Percentiles rank a stretch among this genome's conserved stretches.
These are phyloP conservation scores for Diaporthe batatas DNA, from an alignment of 2,329 filamentous ascomycete species.

Conservation along the genomic window DNA sequence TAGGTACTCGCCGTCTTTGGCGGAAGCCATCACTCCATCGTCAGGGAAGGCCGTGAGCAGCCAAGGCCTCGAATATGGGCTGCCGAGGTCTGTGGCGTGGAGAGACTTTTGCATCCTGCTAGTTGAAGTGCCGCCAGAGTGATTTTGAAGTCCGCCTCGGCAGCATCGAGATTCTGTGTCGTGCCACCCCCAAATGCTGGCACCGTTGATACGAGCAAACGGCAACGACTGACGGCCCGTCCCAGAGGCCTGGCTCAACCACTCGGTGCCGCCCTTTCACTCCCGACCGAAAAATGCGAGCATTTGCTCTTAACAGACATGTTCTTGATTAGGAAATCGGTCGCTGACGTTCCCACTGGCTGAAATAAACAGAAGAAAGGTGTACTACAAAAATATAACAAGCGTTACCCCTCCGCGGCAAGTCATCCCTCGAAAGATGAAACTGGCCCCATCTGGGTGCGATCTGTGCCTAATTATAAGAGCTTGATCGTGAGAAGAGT, in stretches of 20 bases:
- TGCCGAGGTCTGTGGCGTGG: conserved; percentile 1
- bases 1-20: background rate
- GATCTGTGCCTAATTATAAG: conserved; percentile 27
- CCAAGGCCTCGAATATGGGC: conserved; percentile 1
- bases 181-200: conserved; percentile 25
- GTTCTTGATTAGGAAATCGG: background rate
- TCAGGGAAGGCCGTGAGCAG: background rate
- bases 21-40: background rate
- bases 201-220: conserved; percentile 16
- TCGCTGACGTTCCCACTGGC: background rate
- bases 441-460: conserved; percentile 16
- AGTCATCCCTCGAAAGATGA: conserved; percentile 2
- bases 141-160: conserved; percentile 20
- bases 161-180: conserved; percentile 10
- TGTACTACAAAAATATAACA: conserved; percentile 6
- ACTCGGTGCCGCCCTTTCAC: background rate
- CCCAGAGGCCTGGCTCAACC: background rate
- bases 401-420: background rate
- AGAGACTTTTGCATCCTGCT: conserved; percentile 1
- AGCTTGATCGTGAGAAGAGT: conserved; percentile 12
- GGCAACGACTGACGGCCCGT: background rate
- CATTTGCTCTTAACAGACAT: background rate
- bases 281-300: too few relatives aligned
- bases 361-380: background rate
- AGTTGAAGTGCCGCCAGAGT: background rate